phyloP scores from a whole-genome alignment of 192 early-diverging fungal genomes.

The Coemansia aciculifera region DNA sequence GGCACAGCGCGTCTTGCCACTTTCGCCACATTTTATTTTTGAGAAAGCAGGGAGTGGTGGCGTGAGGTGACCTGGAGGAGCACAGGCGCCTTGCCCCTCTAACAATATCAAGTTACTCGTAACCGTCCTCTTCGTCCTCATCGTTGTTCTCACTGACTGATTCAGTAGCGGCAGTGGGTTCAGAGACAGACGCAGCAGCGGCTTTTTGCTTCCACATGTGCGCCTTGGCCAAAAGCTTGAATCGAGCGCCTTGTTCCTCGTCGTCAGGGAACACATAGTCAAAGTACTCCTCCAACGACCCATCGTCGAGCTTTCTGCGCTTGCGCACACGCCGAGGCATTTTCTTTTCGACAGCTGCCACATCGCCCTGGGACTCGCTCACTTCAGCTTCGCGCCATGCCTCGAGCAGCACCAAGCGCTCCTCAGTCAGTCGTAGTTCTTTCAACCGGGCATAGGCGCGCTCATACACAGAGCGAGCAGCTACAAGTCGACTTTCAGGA shows the following conservation, averaged over 20 bases:
- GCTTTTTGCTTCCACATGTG: conserved; percentile 75
- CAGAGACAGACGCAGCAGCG: neutral
- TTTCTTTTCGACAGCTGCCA: conserved; percentile 65
- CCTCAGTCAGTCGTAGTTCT: conserved; percentile 74
- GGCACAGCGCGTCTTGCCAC: neutral
- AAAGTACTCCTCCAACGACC: conserved; percentile 95
- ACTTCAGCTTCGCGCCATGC: conserved; percentile 87
- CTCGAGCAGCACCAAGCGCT: conserved; percentile 72
- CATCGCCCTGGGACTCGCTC: conserved; percentile 59
- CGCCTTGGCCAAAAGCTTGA: conserved; percentile 90
- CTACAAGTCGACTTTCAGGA: conserved; percentile 18
- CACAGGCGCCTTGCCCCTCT: neutral
- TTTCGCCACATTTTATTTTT: neutral
- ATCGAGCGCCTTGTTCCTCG: conserved; percentile 76
- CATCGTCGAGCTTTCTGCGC: conserved; percentile 65
- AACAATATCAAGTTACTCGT: conserved; percentile 1
- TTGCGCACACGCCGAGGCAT: conserved; percentile 93
- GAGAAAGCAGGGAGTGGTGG: no score
- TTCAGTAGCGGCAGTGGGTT: neutral
- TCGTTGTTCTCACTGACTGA: neutral
- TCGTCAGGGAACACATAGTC: conserved; percentile 99
- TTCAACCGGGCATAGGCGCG: conserved; percentile 72
- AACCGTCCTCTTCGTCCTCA: neutral
- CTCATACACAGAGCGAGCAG: conserved; percentile 76
- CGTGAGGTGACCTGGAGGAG: no score